Evolutionary conservation across 1,139 yeast genomes (phyloP).

Genomic region (Blastobotrys raffinosifermentans): DNA sequence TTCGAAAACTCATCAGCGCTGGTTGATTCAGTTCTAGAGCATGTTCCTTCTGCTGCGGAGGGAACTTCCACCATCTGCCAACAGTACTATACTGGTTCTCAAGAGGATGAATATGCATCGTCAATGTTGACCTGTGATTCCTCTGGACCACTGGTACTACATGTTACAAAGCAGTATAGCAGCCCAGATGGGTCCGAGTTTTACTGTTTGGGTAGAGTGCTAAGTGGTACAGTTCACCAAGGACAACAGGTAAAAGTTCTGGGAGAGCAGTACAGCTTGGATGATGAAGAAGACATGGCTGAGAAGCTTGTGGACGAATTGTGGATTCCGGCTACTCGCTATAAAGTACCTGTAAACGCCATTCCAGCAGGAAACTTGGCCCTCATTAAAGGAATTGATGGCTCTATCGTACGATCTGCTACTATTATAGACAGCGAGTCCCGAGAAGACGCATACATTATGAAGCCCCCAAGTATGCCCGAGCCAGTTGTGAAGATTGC

Average conservation of each 20-base stretch:
- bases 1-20: constrained; percentile 52
- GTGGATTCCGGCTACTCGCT: constrained; percentile 67
- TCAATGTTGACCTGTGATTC: constrained; percentile 31
- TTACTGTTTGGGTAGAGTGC: constrained; percentile 54
- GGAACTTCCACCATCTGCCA: constrained; percentile 19
- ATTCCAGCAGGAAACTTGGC: constrained; percentile 64
- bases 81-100: constrained; percentile 27
- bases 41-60: constrained; percentile 41
- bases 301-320: constrained; percentile 42
- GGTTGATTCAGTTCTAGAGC: constrained; percentile 42
- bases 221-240: constrained; percentile 50
- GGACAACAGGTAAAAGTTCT: constrained; percentile 49
- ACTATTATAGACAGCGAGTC: constrained; percentile 34
- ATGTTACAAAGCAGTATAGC: constrained; percentile 56
- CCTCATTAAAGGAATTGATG: constrained; percentile 57
- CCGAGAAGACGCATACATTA: constrained; percentile 29
- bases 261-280: constrained; percentile 50
- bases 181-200: constrained; percentile 42
- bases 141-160: constrained; percentile 47
- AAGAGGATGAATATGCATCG: constrained; percentile 19
- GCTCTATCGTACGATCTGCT: constrained; percentile 53
- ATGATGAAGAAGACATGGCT: constrained; percentile 48
- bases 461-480: constrained; percentile 41
- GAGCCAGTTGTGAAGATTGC: constrained; percentile 73
- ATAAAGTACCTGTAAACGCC: constrained; percentile 48